These are phyloP conservation scores for Sungouiozyma ichnusensis DNA, from an alignment of 805 yeast species.

Conservation along the genomic window DNA sequence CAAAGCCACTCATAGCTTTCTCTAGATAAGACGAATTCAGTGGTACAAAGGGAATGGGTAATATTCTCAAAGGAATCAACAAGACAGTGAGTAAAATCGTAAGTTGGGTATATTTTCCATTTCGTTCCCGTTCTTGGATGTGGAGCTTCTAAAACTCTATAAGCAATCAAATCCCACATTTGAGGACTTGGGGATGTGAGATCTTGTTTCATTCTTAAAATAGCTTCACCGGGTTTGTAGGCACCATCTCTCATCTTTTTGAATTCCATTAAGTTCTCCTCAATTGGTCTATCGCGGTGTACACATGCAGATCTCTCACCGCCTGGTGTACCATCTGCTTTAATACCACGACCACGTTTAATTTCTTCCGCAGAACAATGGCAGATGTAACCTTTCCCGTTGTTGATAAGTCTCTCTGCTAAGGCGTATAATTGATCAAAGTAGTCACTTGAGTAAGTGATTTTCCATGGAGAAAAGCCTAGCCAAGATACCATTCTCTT, in stretches of 20 bases:
- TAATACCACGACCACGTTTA: constrained; percentile 80
- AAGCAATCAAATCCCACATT: constrained; percentile 99
- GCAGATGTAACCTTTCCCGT: constrained; percentile 80
- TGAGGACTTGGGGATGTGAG: constrained; percentile 86
- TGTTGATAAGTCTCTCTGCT: constrained; percentile 69
- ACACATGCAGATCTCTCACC: constrained; percentile 81
- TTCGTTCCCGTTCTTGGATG: constrained; percentile 95
- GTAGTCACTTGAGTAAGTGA: constrained; percentile 93
- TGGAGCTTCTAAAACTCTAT: constrained; percentile 82
- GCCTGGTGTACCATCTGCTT: constrained; percentile 86
- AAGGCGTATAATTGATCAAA: constrained; percentile 80
- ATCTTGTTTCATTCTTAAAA: constrained; percentile 94
- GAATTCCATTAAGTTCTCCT: constrained; percentile 69
- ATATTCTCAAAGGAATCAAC: constrained; percentile 96
- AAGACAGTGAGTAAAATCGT: constrained; percentile 97
- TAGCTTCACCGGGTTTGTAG: constrained; percentile 85
- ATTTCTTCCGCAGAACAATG: constrained; percentile 90
- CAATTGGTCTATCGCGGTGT: constrained; percentile 61
- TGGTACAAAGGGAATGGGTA: constrained; percentile 91
- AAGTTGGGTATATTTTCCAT: constrained; percentile 98
- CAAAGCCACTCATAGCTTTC: constrained; percentile 98
- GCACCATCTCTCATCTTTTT: constrained; percentile 86
- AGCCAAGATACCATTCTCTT: constrained; percentile 83
- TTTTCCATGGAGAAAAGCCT: constrained; percentile 87
- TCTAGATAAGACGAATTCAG: constrained; percentile 85